A percentile compares a stretch with the other conserved stretches of the same genome.
Evolutionary conservation across 176 grass and related monocot species (phyloP).

Genomic region (Oryza glumipatula): DNA sequence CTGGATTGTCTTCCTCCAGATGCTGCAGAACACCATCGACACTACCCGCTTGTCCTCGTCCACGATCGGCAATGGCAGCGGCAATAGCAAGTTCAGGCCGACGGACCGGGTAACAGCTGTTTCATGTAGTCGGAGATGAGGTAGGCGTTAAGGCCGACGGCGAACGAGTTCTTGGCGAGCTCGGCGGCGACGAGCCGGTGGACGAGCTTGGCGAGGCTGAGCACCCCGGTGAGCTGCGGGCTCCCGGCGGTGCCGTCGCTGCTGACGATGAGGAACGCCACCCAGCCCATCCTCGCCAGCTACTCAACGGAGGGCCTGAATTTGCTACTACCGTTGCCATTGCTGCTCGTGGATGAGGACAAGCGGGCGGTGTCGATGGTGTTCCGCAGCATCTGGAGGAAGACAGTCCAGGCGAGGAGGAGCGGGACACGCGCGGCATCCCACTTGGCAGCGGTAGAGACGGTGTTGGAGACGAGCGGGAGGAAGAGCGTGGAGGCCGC

Average conservation of each 20-base stretch:
- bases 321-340: conserved; percentile 37
- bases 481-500: conserved; percentile 52
- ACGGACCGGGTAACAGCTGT: conserved; percentile 15
- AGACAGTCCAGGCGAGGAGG: conserved; percentile 55
- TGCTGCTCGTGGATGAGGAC: conserved; percentile 29
- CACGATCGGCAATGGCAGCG: conserved; percentile 22
- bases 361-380: conserved; percentile 49
- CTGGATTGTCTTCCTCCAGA: conserved; percentile 62
- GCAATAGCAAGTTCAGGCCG: conserved; percentile 50
- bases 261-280: conserved; percentile 57
- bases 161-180: conserved; percentile 53
- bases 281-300: conserved; percentile 58
- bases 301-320: conserved; percentile 53
- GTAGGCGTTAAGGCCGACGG: conserved; percentile 52
- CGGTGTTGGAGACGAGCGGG: conserved; percentile 51
- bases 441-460: conserved; percentile 40
- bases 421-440: conserved; percentile 43
- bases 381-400: conserved; percentile 62
- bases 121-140: conserved; percentile 63
- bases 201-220: conserved; percentile 53
- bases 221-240: conserved; percentile 45
- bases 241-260: conserved; percentile 42
- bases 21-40: conserved; percentile 59
- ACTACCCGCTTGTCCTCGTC: conserved; percentile 29
- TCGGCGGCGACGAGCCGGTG: conserved; percentile 50